A percentile compares a stretch with the other conserved stretches of the same genome.
Evolutionary conservation across 768 basidiomycete genomes (phyloP).

Genomic region (Rhizopogon roseolus): DNA sequence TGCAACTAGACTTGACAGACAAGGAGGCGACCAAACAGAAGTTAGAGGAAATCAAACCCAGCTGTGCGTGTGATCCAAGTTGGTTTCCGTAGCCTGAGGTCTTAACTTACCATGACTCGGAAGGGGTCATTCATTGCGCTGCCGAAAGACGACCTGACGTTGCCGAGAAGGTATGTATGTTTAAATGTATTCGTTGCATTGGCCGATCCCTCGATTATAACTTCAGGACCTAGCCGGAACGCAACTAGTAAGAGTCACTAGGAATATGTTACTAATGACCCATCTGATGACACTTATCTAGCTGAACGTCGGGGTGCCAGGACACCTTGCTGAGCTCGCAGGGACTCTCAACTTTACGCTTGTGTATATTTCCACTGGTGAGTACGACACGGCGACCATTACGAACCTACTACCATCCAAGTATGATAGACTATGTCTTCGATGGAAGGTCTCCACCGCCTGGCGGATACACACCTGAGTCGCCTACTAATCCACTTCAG

Average conservation of each 20-base stretch:
- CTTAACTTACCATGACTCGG: slow-evolving; percentile 5
- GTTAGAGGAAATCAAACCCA: slow-evolving; percentile 56
- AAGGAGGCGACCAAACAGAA: slow-evolving; percentile 45
- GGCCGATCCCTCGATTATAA: background rate
- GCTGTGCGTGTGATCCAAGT: slow-evolving; percentile 49
- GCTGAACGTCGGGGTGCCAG: background rate
- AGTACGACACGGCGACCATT: background rate
- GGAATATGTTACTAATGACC: background rate
- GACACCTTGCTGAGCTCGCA: slow-evolving; percentile 59
- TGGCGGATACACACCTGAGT: slow-evolving; percentile 58
- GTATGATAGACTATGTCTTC: slow-evolving; percentile 82
- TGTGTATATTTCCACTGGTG: slow-evolving; percentile 90
- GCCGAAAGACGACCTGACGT: slow-evolving; percentile 92
- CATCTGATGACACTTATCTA: slow-evolving; percentile 1
- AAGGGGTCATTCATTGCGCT: slow-evolving; percentile 92
- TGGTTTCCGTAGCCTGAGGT: background rate
- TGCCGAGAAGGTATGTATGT: slow-evolving; percentile 69
- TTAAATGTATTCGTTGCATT: background rate
- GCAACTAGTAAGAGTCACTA: slow-evolving; percentile 40
- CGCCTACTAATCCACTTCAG: slow-evolving; percentile 78
- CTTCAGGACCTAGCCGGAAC: slow-evolving; percentile 65
- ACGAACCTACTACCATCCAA: slow-evolving; percentile 5
- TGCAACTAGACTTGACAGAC: slow-evolving; percentile 68
- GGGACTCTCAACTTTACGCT: slow-evolving; percentile 59
- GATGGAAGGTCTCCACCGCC: slow-evolving; percentile 83